Percentiles rank a stretch among this genome's conserved stretches.
Conservation (phyloP, 23 red algal species). For the Gracilariopsis chorda region DNA sequence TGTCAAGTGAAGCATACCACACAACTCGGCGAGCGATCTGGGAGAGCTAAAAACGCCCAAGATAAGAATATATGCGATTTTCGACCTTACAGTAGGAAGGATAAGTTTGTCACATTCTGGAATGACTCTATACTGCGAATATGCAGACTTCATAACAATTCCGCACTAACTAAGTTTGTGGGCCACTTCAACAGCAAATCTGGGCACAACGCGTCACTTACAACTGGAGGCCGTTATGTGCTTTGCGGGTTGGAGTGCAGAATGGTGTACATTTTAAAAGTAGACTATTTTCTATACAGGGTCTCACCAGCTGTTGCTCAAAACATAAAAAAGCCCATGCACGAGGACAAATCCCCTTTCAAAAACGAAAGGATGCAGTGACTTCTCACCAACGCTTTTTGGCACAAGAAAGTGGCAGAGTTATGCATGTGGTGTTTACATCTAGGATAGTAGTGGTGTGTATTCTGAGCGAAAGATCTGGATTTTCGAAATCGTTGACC, state of each 20-base stretch:
- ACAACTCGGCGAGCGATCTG: constrained; percentile 83
- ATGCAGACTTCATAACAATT: constrained; percentile 77
- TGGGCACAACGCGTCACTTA: constrained; percentile 62
- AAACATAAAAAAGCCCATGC: background rate
- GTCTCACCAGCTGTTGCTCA: background rate
- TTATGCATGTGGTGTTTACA: constrained; percentile 50
- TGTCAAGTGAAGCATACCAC: constrained; percentile 82
- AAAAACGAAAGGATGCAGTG: constrained; percentile 20
- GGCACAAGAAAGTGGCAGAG: constrained; percentile 21
- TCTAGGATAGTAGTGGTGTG: constrained; percentile 11
- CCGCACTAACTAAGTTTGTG: constrained; percentile 69
- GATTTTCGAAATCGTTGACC: constrained; percentile 32
- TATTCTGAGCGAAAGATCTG: background rate
- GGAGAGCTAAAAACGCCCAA: constrained; percentile 52
- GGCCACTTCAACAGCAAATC: constrained; percentile 70
- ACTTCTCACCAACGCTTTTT: constrained; percentile 28
- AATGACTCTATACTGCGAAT: constrained; percentile 85
- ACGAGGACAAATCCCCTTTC: background rate
- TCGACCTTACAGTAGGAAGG: constrained; percentile 14
- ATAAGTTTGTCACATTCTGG: constrained; percentile 77
- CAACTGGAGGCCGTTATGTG: constrained; percentile 61
- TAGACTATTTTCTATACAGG: constrained; percentile 14
- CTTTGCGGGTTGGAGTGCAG: constrained; percentile 71
- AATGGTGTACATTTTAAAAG: constrained; percentile 82
- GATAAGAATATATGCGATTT: constrained; percentile 73